phyloP scores from a whole-genome alignment of 352 stramenopile genomes.

The Globisporangium emineosum region DNA sequence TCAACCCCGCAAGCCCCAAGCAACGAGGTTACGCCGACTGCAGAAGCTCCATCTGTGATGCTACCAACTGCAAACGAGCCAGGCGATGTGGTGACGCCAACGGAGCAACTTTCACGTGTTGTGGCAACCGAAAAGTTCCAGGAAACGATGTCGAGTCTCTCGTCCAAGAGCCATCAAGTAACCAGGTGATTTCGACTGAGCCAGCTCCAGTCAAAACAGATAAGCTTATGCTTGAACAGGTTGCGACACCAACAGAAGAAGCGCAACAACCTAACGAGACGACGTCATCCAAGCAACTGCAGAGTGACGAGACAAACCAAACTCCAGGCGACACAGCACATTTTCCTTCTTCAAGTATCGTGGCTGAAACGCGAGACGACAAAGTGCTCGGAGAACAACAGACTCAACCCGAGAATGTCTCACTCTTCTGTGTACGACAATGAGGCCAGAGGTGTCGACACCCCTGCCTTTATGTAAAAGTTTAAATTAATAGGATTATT shows the following conservation, averaged over 20 bases:
- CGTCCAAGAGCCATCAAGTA: no score
- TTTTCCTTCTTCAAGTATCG: neutral
- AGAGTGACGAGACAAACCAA: neutral
- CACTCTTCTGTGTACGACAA: neutral
- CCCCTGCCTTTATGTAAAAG: neutral
- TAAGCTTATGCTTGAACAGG: neutral
- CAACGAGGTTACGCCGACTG: neutral
- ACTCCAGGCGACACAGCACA: neutral
- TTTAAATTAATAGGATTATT: neutral
- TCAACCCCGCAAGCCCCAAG: neutral
- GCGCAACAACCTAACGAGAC: neutral
- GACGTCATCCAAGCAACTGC: neutral
- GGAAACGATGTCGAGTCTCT: neutral
- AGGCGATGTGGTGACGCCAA: neutral
- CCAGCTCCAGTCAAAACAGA: neutral
- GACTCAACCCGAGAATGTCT: neutral
- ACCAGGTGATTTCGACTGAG: no score
- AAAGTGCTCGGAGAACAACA: neutral
- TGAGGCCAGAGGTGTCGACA: neutral
- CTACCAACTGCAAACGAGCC: neutral
- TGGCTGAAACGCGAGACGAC: neutral
- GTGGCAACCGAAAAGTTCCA: neutral
- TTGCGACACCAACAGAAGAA: neutral
- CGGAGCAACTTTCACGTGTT: neutral
- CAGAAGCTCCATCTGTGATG: neutral